A percentile compares a stretch with the other conserved stretches of the same genome.
phyloP scores from a whole-genome alignment of 495 filamentous ascomycete genomes.

The Trichoderma asperelloides region DNA sequence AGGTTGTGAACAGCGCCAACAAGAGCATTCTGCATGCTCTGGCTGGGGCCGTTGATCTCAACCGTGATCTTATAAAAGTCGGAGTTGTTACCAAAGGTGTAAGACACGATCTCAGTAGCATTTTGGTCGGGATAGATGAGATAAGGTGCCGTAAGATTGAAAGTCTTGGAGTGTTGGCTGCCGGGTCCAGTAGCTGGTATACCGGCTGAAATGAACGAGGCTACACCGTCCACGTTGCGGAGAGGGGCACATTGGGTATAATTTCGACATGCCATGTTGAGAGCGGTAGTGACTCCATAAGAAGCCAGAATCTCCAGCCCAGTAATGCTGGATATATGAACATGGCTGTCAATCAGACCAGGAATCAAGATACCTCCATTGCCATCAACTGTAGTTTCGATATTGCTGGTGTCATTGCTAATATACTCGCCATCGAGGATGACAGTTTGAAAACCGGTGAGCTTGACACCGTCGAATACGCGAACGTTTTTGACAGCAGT shows the following conservation, averaged over 20 bases:
- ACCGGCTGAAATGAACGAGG: constrained; percentile 21
- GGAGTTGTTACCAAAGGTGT: constrained; percentile 25
- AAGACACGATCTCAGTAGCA: constrained; percentile 22
- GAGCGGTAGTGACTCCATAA: constrained; percentile 28
- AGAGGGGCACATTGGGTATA: constrained; percentile 20
- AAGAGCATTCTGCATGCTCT: constrained; percentile 20
- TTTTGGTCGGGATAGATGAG: constrained; percentile 21
- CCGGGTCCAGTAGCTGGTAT: constrained; percentile 17
- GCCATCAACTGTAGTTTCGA: constrained; percentile 20
- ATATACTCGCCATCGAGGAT: constrained; percentile 9
- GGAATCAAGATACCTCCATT: constrained; percentile 24
- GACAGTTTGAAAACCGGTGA: constrained; percentile 11
- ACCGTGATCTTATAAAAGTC: constrained; percentile 37
- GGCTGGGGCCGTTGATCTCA: constrained; percentile 21
- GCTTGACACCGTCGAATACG: constrained; percentile 17
- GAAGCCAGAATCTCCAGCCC: constrained; percentile 21
- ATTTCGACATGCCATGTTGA: constrained; percentile 26
- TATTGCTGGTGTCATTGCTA: constrained; percentile 5
- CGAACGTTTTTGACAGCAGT: constrained; percentile 20
- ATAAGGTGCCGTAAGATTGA: constrained; percentile 13
- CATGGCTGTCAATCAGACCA: constrained; percentile 29
- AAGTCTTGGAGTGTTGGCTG: constrained; percentile 15
- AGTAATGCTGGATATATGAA: constrained; percentile 17
- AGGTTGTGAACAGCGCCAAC: constrained; percentile 19
- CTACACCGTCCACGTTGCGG: constrained; percentile 19